Evolutionary conservation across 345 rosid genomes (phyloP).

Genomic region (Nasturtium officinale): DNA sequence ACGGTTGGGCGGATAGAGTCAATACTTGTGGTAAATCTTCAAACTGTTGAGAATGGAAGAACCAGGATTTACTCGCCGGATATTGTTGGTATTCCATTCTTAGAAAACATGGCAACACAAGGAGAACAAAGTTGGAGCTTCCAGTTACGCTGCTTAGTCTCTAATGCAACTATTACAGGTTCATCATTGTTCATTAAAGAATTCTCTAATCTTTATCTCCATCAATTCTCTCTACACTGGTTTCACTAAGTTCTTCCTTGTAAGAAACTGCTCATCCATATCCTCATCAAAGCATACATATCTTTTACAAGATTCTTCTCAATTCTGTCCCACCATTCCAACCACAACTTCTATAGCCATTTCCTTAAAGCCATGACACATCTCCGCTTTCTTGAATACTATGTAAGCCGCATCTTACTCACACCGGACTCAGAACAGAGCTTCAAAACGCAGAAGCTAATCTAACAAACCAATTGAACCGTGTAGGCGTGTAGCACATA

Average conservation of each 20-base stretch:
- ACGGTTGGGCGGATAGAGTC: too few relatives aligned
- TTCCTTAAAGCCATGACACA: neutral
- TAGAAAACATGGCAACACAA: too few relatives aligned
- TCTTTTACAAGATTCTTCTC: neutral
- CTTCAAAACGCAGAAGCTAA: too few relatives aligned
- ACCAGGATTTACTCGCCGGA: too few relatives aligned
- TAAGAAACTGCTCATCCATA: neutral
- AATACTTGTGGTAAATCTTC: too few relatives aligned
- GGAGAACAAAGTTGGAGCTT: too few relatives aligned
- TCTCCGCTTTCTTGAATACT: slow-evolving; percentile 3
- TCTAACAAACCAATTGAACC: too few relatives aligned
- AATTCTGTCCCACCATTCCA: slow-evolving; percentile 19
- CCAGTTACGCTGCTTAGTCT: neutral
- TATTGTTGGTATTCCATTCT: too few relatives aligned
- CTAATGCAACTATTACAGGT: neutral
- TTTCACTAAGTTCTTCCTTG: slow-evolving; percentile 1
- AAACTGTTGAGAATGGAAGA: too few relatives aligned
- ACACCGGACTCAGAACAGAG: too few relatives aligned
- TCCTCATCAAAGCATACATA: slow-evolving; percentile 15
- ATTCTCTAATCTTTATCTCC: slow-evolving; percentile 9
- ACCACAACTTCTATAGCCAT: slow-evolving; percentile 28
- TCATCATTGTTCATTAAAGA: neutral
- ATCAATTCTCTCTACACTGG: neutral
- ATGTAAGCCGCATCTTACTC: slow-evolving; percentile 28
- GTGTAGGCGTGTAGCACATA: too few relatives aligned